Base-by-base conservation (phyloP, 2,329 filamentous ascomycete genomes). In the Hypoxylon sp. region DNA sequence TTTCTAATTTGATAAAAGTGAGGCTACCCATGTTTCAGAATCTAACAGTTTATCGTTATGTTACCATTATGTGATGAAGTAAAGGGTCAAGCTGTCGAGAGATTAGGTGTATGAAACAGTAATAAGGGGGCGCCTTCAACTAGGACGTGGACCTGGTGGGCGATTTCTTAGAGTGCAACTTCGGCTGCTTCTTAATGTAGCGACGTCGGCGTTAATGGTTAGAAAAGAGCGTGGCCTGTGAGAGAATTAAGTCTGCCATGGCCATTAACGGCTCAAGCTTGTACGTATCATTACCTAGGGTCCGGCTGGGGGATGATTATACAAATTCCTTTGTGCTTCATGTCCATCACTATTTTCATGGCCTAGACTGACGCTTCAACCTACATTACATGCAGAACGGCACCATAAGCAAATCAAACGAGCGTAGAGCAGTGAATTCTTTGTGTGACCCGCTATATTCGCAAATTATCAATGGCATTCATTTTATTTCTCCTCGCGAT, bases 401-500 rank as follows among this genome's bases (percentile, higher is more conserved):
- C 49, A 46, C 36, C 36, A n/a, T 17, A 52, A 34, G 19, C 13
- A 51, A 48, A 28, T 43, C 6, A 43, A 11, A 19, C 38, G n/a
- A 11, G 9, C 17, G 19, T 43, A 21, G 38, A 43, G 9, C 17
- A 43, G 19, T 43, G 17, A 21, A 11, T 43, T 19, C 17, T 43
- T 19, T 17, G 9, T 56, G 56, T 59, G 60, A 59, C 53, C 38
- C 38, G 52, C 64, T 64, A 41, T 48, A 55, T 55, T 64, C 49
- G 53, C 34, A 51, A 63, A 64, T 66, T 64, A 63, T 51, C 52
- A 66, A 57, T 63, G 60, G 17, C 38, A 43, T 43, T 43, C 60
- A 57, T 36, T 67, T 60, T 59, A 65, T 73, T 65, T 62, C 62
- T 66, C 73, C 72, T 73, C 72, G 65, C 69, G 67, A 68, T 72